phyloP scores from a whole-genome alignment of 805 yeast species.

The Teunomyces funiuensis region DNA sequence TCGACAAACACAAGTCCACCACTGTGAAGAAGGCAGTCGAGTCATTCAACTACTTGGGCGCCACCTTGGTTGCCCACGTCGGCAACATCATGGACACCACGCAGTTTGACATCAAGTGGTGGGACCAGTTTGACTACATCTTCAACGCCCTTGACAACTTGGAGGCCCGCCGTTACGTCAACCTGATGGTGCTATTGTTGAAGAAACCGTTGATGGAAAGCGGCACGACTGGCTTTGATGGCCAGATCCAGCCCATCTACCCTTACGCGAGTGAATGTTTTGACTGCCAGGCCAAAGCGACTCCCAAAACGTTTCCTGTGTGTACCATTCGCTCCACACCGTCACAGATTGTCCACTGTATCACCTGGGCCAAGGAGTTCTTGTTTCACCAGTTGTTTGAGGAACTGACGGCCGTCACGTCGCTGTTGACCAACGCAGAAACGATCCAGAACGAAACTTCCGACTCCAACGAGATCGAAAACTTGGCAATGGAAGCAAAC shows the following conservation, averaged over 20 bases:
- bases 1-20: constrained; percentile 80
- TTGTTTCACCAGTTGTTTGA: constrained; percentile 79
- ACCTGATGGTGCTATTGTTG: constrained; percentile 73
- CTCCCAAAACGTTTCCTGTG: constrained; percentile 90
- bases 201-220: constrained; percentile 81
- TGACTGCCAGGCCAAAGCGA: constrained; percentile 83
- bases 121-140: constrained; percentile 67
- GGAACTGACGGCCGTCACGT: constrained; percentile 35
- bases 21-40: constrained; percentile 85
- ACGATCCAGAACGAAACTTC: too few species aligned
- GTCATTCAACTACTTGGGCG: constrained; percentile 56
- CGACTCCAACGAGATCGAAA: constrained; percentile 50
- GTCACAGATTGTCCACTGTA: constrained; percentile 91
- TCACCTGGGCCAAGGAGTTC: constrained; percentile 96
- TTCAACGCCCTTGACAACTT: constrained; percentile 93
- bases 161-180: constrained; percentile 89
- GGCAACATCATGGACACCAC: constrained; percentile 82
- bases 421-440: too few species aligned
- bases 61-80: constrained; percentile 74
- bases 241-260: constrained; percentile 89
- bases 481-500: constrained; percentile 63
- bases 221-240: constrained; percentile 94
- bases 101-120: constrained; percentile 73
- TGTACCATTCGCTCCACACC: constrained; percentile 98
- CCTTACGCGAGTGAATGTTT: constrained; percentile 88